Conservation (phyloP, 495 filamentous ascomycete species). For the Lepraria neglecta region DNA sequence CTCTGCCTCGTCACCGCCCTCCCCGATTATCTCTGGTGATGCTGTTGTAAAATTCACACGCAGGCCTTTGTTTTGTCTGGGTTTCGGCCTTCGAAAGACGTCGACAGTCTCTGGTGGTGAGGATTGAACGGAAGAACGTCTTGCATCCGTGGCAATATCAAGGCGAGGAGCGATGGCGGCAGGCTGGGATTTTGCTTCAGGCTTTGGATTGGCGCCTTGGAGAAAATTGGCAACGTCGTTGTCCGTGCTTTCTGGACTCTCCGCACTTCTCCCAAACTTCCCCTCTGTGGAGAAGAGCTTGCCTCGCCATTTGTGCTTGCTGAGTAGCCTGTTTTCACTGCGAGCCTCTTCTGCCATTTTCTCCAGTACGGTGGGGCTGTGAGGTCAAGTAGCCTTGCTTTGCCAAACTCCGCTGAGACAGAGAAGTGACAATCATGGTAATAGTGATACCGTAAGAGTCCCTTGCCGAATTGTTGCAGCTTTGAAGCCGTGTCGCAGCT, state of each 20-base stretch:
- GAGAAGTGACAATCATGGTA: constrained; percentile 8
- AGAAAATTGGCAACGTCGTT: constrained; percentile 46
- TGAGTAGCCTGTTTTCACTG: constrained; percentile 36
- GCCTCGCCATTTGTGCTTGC: constrained; percentile 42
- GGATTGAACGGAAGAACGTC: constrained; percentile 31
- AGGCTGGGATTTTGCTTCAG: constrained; percentile 26
- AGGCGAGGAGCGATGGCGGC: constrained; percentile 20
- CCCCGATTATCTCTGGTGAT: constrained; percentile 71
- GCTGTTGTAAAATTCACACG: constrained; percentile 63
- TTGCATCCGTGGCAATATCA: constrained; percentile 11
- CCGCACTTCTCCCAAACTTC: constrained; percentile 29
- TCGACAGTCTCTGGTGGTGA: constrained; percentile 23
- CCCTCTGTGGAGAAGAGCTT: constrained; percentile 45
- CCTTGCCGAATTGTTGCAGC: neutral
- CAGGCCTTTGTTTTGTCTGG: constrained; percentile 53
- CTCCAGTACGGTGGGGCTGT: constrained; percentile 13
- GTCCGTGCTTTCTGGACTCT: constrained; percentile 30
- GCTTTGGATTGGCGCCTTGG: constrained; percentile 21
- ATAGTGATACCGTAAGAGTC: neutral
- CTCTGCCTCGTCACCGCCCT: constrained; percentile 79
- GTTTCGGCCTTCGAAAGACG: constrained; percentile 30
- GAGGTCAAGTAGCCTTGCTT: neutral
- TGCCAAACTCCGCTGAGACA: constrained; percentile 1
- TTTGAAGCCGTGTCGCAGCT: neutral
- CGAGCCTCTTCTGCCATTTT: constrained; percentile 14